Conservation (phyloP, 768 basidiomycete species). For the Suillus plorans region DNA sequence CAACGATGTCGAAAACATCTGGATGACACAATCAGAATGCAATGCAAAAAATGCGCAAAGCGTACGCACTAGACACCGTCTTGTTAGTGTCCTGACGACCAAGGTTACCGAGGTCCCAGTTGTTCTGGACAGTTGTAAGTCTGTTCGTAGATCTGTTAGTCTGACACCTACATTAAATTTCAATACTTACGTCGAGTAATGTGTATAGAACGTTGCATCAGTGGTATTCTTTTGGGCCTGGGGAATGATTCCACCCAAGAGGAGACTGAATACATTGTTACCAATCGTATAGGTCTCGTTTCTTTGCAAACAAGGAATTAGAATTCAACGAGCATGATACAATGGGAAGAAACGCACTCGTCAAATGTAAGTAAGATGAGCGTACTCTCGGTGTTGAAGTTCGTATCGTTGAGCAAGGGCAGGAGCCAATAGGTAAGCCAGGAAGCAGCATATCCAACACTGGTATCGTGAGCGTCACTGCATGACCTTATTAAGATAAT, state of each 20-base stretch:
- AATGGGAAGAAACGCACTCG: slow-evolving; percentile 40
- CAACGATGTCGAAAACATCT: slow-evolving; percentile 57
- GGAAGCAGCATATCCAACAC: slow-evolving; percentile 41
- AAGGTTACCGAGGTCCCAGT: slow-evolving; percentile 62
- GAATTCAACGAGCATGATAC: not conserved
- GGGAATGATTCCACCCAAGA: slow-evolving; percentile 50
- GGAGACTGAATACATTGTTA: slow-evolving; percentile 47
- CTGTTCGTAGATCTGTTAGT: slow-evolving; percentile 11
- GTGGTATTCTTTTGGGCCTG: slow-evolving; percentile 38
- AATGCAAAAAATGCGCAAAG: not conserved
- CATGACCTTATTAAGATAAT: slow-evolving; percentile 11
- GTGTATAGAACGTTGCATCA: slow-evolving; percentile 58
- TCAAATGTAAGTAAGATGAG: slow-evolving; percentile 65
- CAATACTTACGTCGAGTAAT: slow-evolving; percentile 47
- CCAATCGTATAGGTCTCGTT: slow-evolving; percentile 35
- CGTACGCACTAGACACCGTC: slow-evolving; percentile 24
- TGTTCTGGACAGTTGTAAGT: slow-evolving; percentile 55
- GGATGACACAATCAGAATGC: slow-evolving; percentile 1
- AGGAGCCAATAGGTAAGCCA: slow-evolving; percentile 53
- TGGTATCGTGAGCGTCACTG: slow-evolving; percentile 64
- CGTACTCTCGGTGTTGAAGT: slow-evolving; percentile 55
- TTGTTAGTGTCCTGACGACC: slow-evolving; percentile 58
- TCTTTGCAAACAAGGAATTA: slow-evolving; percentile 9
- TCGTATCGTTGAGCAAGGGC: slow-evolving; percentile 47
- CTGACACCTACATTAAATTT: not conserved